Conservation (phyloP, 208 protist species). For the Phytomonas francai region DNA sequence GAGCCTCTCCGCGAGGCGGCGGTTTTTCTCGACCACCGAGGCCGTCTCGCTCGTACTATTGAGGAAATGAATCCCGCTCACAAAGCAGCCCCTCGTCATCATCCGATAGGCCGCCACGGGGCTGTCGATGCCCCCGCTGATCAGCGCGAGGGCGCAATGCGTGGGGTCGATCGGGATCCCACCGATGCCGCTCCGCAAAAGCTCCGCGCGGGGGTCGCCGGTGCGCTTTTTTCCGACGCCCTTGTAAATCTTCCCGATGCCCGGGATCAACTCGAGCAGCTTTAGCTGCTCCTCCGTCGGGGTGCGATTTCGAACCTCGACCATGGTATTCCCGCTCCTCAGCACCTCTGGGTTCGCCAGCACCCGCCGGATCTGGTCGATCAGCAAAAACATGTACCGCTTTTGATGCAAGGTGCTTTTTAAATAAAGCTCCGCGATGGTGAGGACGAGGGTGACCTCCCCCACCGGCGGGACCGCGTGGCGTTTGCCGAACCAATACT, state of each 20-base stretch:
- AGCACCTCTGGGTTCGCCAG: slow-evolving; percentile 56
- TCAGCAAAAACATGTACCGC: slow-evolving; percentile 47
- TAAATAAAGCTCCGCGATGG: slow-evolving; percentile 70
- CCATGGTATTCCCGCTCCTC: slow-evolving; percentile 60
- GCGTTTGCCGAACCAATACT: slow-evolving; percentile 58
- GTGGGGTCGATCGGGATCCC: slow-evolving; percentile 59
- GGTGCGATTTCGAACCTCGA: slow-evolving; percentile 48
- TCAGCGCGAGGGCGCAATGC: slow-evolving; percentile 48
- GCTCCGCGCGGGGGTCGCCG: slow-evolving; percentile 48
- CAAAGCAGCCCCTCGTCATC: slow-evolving; percentile 75
- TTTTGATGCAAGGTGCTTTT: slow-evolving; percentile 74
- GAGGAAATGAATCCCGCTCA: slow-evolving; percentile 70
- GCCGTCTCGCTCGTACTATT: slow-evolving; percentile 82
- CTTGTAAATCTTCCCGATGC: slow-evolving; percentile 73
- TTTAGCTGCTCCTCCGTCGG: slow-evolving; percentile 44
- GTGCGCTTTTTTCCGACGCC: slow-evolving; percentile 1
- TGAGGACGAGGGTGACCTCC: slow-evolving; percentile 48
- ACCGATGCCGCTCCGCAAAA: slow-evolving; percentile 49
- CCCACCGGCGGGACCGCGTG: slow-evolving; percentile 45
- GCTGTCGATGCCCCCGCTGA: slow-evolving; percentile 82
- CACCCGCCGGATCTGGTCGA: slow-evolving; percentile 53
- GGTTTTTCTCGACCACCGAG: slow-evolving; percentile 70
- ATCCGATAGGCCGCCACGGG: slow-evolving; percentile 82
- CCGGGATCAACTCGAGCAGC: slow-evolving; percentile 49
- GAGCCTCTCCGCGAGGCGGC: slow-evolving; percentile 51